Conservation (phyloP, 78 protist species). For the Capsaspora owczarzaki region DNA sequence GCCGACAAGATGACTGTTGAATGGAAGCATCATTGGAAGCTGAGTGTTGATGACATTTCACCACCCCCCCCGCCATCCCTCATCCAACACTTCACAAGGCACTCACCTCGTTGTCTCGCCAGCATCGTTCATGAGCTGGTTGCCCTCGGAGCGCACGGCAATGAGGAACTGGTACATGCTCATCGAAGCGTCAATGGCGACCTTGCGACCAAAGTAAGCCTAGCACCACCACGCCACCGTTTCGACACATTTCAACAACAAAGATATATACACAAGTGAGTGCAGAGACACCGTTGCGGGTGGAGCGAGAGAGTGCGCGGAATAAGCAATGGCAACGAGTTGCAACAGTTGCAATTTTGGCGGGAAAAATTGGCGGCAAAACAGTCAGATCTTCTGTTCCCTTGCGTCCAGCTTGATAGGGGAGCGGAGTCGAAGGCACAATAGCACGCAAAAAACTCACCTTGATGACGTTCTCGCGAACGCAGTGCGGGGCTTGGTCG, state of each 20-base stretch:
- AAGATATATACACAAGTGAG: background rate
- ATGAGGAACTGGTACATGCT: constrained; percentile 91
- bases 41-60: constrained; percentile 40
- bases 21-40: constrained; percentile 82
- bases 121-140: constrained; percentile 50
- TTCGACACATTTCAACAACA: background rate
- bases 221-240: background rate
- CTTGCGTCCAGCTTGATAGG: background rate
- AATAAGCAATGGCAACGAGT: background rate
- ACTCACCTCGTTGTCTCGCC: constrained; percentile 83
- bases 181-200: constrained; percentile 95
- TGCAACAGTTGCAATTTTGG: background rate
- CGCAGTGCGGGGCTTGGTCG: constrained; percentile 72
- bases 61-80: background rate
- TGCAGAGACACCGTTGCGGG: background rate
- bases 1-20: constrained; percentile 85
- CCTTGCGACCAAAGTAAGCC: constrained; percentile 27
- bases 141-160: constrained; percentile 37
- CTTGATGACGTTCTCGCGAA: constrained; percentile 65
- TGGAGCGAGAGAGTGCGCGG: background rate
- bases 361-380: background rate
- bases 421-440: too few relatives aligned
- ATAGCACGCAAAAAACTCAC: too few relatives aligned
- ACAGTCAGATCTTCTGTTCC: background rate
- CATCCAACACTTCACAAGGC: background rate